Percentiles rank a stretch among this genome's conserved stretches.
Evolutionary conservation across 2,329 filamentous ascomycete species (phyloP).

Genomic region (Triangularia verruculosa): DNA sequence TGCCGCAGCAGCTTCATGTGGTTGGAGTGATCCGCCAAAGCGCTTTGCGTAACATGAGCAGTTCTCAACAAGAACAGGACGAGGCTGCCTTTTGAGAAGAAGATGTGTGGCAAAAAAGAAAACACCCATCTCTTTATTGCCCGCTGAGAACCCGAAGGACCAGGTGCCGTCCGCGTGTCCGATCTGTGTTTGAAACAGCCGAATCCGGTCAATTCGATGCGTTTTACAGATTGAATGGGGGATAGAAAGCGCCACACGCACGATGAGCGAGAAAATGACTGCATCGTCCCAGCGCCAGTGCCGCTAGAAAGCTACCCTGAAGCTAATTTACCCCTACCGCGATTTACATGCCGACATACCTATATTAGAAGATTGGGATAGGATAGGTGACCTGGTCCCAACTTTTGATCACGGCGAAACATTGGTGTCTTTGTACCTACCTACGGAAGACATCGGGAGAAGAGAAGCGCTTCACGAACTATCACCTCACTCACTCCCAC

Average conservation of each 20-base stretch:
- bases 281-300: conserved; percentile 2
- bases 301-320: conserved; percentile 2
- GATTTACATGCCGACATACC: background rate
- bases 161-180: background rate
- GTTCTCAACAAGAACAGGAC: background rate
- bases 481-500: background rate
- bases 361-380: background rate
- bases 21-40: background rate
- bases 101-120: background rate
- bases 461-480: background rate
- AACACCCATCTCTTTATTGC: background rate
- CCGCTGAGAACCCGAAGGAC: background rate
- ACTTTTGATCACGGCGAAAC: conserved; percentile 19
- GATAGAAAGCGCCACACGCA: background rate
- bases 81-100: background rate
- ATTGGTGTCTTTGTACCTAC: conserved; percentile 9
- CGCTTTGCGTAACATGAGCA: background rate
- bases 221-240: background rate
- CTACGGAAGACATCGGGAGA: conserved; percentile 10
- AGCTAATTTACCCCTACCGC: background rate
- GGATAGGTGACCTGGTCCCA: background rate
- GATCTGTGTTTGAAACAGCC: background rate
- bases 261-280: conserved; percentile 1
- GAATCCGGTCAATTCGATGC: background rate
- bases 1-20: background rate